Evolutionary conservation across 257 asterid species (phyloP), one percentile per base, ranked within the genome.

Genomic region (Solanum chmielewskii): DNA sequence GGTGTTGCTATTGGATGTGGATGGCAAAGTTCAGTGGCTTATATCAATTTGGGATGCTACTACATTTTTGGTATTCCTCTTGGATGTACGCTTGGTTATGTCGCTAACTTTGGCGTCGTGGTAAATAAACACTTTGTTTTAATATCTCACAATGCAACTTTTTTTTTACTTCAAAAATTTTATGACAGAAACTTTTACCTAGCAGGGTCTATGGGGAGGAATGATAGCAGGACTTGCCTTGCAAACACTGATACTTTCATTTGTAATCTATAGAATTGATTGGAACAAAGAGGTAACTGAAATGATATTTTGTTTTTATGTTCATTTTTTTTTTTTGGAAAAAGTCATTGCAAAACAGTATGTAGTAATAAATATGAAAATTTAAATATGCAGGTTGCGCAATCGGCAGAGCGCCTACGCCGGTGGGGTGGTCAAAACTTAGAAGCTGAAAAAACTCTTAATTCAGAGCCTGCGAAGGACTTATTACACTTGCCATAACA

Each of bases 1-100:
- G 98, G 98, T 60, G 96, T 94, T 71, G 98, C 97, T 0, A 92
- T 95, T 12, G 97, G 95, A 88, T 94, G 97, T 49, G 98, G 98
- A 70, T 95, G 98, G 98, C 97, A 94, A 91, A 93, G 92, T 85
- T 85, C 92, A 15, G 98, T 94, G 80, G 97, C 97, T 29, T 93
- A 91, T 82, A 95, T 95, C 77, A 95, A 89, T 95, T 44, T 95
- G 93, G 98, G 86, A 35, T 89, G 93, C 64, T 95, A 95, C 84
- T 94, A 95, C 42, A 75, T 92, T 27, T 92, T 94, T 71, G 97
- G 97, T 84, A 88, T 94, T 49, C 97, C 96, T 64, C 83, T 95
- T 1, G 98, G 98, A 31, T 92, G 69, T 37, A 6, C 7, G 39
- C 39, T 37, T 37, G 39, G 39, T 37, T 37, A 37, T 37, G 39